Percentiles rank a stretch among this genome's conserved stretches.
phyloP scores from a whole-genome alignment of 352 stramenopile species.

The Pythium sp. region DNA sequence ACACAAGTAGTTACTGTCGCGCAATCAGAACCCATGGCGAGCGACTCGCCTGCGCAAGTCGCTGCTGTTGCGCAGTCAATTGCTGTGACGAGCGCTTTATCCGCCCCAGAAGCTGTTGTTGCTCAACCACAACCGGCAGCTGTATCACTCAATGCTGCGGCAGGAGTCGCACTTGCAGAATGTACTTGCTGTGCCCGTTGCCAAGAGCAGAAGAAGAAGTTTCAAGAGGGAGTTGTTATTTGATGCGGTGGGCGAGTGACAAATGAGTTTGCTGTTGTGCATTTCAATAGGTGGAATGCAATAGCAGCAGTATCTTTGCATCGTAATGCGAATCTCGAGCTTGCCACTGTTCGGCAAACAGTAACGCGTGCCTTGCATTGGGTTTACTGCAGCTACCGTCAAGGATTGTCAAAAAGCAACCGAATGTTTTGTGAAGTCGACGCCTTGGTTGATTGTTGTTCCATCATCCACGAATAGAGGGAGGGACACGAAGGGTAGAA shows the following conservation, averaged over 20 bases:
- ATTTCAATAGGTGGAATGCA: not conserved
- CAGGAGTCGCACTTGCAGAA: not conserved
- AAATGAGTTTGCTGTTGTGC: not conserved
- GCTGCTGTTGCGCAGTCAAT: not conserved
- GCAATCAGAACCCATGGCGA: not conserved
- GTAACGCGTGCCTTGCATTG: not conserved
- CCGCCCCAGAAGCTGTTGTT: not conserved
- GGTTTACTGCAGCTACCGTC: not conserved
- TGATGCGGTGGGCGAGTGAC: not conserved
- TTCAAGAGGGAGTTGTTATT: not conserved
- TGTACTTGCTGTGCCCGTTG: constrained; percentile 5
- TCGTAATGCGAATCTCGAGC: not conserved
- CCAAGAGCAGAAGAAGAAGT: constrained; percentile 7
- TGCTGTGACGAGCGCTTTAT: not conserved
- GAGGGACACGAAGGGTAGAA: no score
- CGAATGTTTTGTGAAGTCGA: no score
- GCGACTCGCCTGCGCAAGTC: not conserved
- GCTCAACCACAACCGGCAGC: not conserved
- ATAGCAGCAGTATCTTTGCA: not conserved
- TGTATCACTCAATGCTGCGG: not conserved
- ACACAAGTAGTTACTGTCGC: not conserved
- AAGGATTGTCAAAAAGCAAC: no score
- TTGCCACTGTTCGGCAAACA: not conserved
- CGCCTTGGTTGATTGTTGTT: no score
- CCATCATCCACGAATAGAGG: no score